A percentile compares a stretch with the other conserved stretches of the same genome.
phyloP scores from a whole-genome alignment of 73 alveolate species.

The Paramecium biaurelia region DNA sequence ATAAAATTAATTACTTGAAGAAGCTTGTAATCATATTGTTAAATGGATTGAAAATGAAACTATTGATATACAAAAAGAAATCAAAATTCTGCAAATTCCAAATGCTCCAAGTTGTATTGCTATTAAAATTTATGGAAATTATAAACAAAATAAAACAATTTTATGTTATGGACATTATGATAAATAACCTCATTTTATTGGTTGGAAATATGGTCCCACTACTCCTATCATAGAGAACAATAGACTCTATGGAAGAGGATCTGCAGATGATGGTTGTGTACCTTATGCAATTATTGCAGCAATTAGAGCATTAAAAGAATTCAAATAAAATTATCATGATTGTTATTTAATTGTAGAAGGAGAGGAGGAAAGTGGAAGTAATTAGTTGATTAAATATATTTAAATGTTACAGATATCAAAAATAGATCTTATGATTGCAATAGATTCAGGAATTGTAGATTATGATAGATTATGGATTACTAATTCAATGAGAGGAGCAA shows the following conservation, averaged over 20 bases:
- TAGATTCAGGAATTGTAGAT: slow-evolving; percentile 81
- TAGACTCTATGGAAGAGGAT: slow-evolving; percentile 91
- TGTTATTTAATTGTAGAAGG: slow-evolving; percentile 72
- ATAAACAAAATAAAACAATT: slow-evolving; percentile 66
- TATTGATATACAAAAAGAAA: slow-evolving; percentile 69
- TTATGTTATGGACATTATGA: slow-evolving; percentile 93
- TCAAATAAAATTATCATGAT: slow-evolving; percentile 35
- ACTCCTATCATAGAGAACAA: slow-evolving; percentile 84
- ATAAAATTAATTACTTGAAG: slow-evolving; percentile 66
- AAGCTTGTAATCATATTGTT: slow-evolving; percentile 62
- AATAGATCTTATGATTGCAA: slow-evolving; percentile 80
- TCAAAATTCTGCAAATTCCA: slow-evolving; percentile 71
- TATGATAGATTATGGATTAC: slow-evolving; percentile 86
- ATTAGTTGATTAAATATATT: slow-evolving; percentile 52
- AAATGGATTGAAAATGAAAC: slow-evolving; percentile 73
- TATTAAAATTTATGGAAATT: slow-evolving; percentile 67
- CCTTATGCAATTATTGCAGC: slow-evolving; percentile 71
- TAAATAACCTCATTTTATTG: slow-evolving; percentile 87
- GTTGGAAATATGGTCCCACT: slow-evolving; percentile 95
- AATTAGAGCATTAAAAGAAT: neutral
- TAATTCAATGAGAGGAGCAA: slow-evolving; percentile 83
- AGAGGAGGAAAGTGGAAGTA: slow-evolving; percentile 72
- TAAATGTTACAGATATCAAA: neutral
- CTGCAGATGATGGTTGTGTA: slow-evolving; percentile 92
- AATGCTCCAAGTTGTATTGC: slow-evolving; percentile 75